phyloP scores from a whole-genome alignment of 2,329 filamentous ascomycete species.

The Fusarium cicatricum region DNA sequence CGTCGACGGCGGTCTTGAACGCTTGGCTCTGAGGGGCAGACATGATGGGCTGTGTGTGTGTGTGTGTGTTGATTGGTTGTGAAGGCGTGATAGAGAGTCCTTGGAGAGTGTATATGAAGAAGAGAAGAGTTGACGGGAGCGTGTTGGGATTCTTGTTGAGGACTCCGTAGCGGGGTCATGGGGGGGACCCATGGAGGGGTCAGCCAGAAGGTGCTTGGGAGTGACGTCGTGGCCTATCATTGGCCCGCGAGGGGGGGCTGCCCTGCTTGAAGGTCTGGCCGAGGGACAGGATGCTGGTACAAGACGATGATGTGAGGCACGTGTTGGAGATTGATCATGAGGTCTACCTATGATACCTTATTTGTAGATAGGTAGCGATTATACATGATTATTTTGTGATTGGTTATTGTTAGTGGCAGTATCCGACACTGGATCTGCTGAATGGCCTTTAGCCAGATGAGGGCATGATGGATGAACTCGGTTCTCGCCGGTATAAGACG shows the following conservation, averaged over 20 bases:
- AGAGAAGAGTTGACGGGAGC: conserved; percentile 9
- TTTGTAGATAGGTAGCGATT: too few relatives aligned
- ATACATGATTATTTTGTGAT: too few relatives aligned
- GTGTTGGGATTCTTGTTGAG: conserved; percentile 37
- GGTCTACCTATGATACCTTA: too few relatives aligned
- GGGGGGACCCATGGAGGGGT: conserved; percentile 30
- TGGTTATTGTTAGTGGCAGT: too few relatives aligned
- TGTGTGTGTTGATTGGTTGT: conserved; percentile 1
- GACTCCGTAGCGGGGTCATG: conserved; percentile 37
- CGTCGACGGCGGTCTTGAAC: conserved; percentile 65
- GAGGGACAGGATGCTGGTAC: neutral
- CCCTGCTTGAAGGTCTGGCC: neutral
- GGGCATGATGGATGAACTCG: neutral
- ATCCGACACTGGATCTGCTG: too few relatives aligned
- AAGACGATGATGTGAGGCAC: too few relatives aligned
- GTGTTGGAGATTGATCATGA: too few relatives aligned
- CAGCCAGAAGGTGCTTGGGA: conserved; percentile 1
- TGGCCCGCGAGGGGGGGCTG: conserved; percentile 1
- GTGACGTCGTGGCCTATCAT: conserved; percentile 31
- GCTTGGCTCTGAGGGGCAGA: conserved; percentile 51
- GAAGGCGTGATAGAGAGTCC: neutral
- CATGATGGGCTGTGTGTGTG: conserved; percentile 47
- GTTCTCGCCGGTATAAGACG: neutral
- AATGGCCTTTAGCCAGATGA: neutral
- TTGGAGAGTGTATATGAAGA: conserved; percentile 1